phyloP scores from a whole-genome alignment of 192 early-diverging fungal genomes.

The Gaertneriomyces sp. region DNA sequence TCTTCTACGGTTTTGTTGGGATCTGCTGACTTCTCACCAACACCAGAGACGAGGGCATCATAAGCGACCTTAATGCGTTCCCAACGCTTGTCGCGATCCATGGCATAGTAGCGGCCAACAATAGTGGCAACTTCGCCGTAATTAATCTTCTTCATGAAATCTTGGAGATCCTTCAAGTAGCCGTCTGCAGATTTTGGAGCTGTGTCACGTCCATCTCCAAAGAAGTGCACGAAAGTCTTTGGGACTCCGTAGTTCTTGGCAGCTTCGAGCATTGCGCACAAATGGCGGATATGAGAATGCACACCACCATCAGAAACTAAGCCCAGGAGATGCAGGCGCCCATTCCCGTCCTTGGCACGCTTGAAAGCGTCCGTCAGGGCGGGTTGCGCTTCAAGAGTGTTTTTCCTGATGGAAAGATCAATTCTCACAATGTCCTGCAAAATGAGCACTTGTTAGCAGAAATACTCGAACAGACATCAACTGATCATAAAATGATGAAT shows the following conservation, averaged over 20 bases:
- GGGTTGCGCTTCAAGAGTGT: conserved; percentile 69
- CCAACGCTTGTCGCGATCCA: conserved; percentile 99
- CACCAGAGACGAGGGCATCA: conserved; percentile 78
- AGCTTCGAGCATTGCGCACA: conserved; percentile 73
- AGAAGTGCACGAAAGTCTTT: conserved; percentile 89
- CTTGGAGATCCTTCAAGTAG: conserved; percentile 75
- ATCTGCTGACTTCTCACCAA: conserved; percentile 61
- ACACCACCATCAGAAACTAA: conserved; percentile 98
- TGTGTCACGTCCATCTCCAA: conserved; percentile 97
- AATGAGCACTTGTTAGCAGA: background rate
- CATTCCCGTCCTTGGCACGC: conserved; percentile 76
- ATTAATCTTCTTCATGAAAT: conserved; percentile 43
- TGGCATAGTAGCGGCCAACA: conserved; percentile 97
- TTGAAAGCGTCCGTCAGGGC: conserved; percentile 80
- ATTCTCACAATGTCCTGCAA: conserved; percentile 95
- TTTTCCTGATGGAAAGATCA: conserved; percentile 84
- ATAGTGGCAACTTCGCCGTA: conserved; percentile 93
- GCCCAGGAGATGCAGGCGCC: conserved; percentile 90
- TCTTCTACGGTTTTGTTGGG: conserved; percentile 69
- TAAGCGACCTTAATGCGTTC: conserved; percentile 94
- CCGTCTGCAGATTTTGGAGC: conserved; percentile 78
- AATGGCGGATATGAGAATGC: conserved; percentile 92
- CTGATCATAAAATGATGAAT: background rate
- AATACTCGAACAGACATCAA: background rate
- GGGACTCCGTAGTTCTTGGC: conserved; percentile 84